A percentile compares a stretch with the other conserved stretches of the same genome.
Evolutionary conservation across 2,329 filamentous ascomycete genomes (phyloP).

Genomic region (Aspergillus niger): DNA sequence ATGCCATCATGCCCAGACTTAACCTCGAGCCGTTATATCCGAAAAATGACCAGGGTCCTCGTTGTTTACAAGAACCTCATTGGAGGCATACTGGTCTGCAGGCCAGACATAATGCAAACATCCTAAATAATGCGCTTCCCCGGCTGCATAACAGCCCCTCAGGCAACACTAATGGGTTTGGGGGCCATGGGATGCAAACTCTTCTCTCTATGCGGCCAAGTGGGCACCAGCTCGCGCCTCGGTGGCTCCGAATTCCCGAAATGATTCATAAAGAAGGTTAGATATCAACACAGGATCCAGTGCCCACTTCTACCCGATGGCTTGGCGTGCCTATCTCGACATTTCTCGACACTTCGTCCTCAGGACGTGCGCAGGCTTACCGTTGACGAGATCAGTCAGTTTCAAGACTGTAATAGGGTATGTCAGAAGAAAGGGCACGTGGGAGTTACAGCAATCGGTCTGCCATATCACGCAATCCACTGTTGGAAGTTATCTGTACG

Average conservation of each 20-base stretch:
- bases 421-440: background rate
- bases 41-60: background rate
- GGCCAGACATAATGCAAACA: background rate
- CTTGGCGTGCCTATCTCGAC: conserved; percentile 1
- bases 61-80: background rate
- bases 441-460: background rate
- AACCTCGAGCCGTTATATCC: background rate
- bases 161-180: background rate
- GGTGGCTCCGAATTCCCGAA: background rate
- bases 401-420: background rate
- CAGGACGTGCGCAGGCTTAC: background rate
- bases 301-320: background rate
- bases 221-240: background rate
- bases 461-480: background rate
- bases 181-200: background rate
- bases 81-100: background rate
- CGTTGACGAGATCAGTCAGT: background rate
- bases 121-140: background rate
- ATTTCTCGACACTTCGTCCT: background rate
- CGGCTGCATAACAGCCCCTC: background rate
- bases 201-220: background rate
- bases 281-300: background rate
- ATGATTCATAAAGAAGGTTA: background rate
- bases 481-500: background rate
- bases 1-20: background rate